Evolutionary conservation across 768 basidiomycete genomes (phyloP), one percentile per base, ranked within the genome.

Genomic region (Pulveroboletus ravenelii): DNA sequence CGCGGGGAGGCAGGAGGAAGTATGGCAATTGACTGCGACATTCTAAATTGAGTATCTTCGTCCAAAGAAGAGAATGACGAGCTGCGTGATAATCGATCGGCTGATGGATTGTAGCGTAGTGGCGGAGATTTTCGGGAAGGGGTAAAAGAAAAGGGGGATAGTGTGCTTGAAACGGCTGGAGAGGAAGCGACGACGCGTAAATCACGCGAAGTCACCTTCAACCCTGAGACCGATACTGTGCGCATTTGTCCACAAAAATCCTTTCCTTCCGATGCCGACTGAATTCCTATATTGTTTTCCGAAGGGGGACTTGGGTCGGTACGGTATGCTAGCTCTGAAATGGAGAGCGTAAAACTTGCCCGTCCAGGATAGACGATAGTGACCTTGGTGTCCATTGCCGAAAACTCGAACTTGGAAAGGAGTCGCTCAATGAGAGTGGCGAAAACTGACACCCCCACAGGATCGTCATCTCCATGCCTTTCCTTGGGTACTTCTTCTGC

Each of bases 351-450:
- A 58, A 90, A 69, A 62, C 79, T 80, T 34, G 85, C 76, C 41
- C 78, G 78, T 34, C 72, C 76, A 3, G 82, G 80, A 62, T 86
- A 78, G n/a, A 89, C 70, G 32, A 93, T 54, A 2, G 85, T 85
- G 50, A 93, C 71, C 60, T 72, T 80, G 34, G 82, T 80, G 61
- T 90, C 82, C 25, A 74, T 62, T 13, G 82, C 86, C 57, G 86
- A 82, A 60, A 90, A 87, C 53, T 87, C 82, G 62, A 93, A 88
- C 53, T 85, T 79, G 14, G 87, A 78, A 27, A 93, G 78, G 12
- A 93, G 72, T 27, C 82, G 76, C 61, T 93, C 90, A 41, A 93
- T 82, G 48, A 93, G 76, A 41, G 79, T 78, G 27, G 92, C 83
- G 64, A 93, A 86, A 43, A 93, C 71, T 14, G 89, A 89, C 23